Conservation (phyloP, 768 basidiomycete species). For the Mycena kentingensis region DNA sequence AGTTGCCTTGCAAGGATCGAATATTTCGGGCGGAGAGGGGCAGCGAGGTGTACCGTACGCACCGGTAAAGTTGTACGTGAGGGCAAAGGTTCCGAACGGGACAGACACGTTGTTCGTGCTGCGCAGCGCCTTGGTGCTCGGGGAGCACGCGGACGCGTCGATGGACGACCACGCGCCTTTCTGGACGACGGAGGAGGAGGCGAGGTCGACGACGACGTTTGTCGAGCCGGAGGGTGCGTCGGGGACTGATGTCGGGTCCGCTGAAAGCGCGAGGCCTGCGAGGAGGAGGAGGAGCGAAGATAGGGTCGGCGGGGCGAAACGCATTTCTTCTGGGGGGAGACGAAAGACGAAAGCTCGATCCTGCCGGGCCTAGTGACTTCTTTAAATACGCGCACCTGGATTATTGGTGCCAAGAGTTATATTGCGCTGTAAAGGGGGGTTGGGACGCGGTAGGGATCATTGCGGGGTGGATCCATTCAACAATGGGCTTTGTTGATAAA, state of each 20-base stretch:
- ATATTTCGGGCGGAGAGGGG: slow-evolving; percentile 3
- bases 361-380: too few species aligned
- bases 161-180: slow-evolving; percentile 6
- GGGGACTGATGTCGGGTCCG: slow-evolving; percentile 9
- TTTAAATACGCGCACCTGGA: too few species aligned
- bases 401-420: too few species aligned
- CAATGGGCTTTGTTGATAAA: too few species aligned
- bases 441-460: too few species aligned
- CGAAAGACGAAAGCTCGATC: too few species aligned
- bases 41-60: background rate
- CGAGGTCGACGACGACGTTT: slow-evolving; percentile 12
- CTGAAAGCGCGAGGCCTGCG: slow-evolving; percentile 25
- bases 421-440: too few species aligned
- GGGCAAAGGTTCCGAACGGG: slow-evolving; percentile 6
- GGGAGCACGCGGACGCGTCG: slow-evolving; percentile 4
- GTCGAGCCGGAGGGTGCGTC: slow-evolving; percentile 13
- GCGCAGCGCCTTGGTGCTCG: slow-evolving; percentile 7
- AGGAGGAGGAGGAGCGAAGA: too few species aligned
- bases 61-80: slow-evolving; percentile 12
- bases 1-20: background rate
- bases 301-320: too few species aligned
- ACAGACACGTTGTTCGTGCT: slow-evolving; percentile 2
- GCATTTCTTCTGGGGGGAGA: too few species aligned
- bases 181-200: slow-evolving; percentile 5
- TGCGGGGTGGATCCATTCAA: too few species aligned